Evolutionary conservation across 495 filamentous ascomycete species (phyloP), one percentile per base, ranked within the genome.

Genomic region (Aspergillus indologenus): DNA sequence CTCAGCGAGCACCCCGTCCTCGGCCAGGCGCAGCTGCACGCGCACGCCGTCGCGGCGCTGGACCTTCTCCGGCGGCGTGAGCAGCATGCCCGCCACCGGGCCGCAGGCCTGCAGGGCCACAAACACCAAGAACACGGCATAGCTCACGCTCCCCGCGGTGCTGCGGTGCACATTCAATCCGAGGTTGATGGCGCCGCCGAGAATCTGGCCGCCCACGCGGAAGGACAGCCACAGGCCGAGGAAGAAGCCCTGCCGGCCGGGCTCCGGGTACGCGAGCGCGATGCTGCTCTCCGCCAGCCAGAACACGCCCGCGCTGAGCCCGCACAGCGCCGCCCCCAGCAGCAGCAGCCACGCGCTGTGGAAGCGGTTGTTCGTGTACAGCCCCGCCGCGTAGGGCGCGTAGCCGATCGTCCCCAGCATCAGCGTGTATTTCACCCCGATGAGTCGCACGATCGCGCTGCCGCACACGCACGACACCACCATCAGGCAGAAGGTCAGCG

Each of bases 211-310:
- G 40, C 77, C 73, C 5, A 84, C 76, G 0, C 84, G 80, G 68
- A 81, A 88, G 20, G 75, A 81, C 18, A 88, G 70, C 85, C 86
- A 88, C 57, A 83, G 81, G 0, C 83, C 84, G 1, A 88, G 70
- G 42, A 81, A 82, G 21, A 77, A 76, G 0, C 84, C 85, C 61
- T 82, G 76, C 46, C 87, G 87, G 51, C 81, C 79, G 2, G 81
- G 79, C 59, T 89, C 86, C 0, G 85, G 84, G 61, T 89, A 89
- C 0, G 81, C 72, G 5, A 88, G 79, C 0, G 84, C 85, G 47
- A 89, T 86, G 0, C 85, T 85, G 3, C 79, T 81, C 63, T 88
- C 86, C 0, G 85, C 80, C 69, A 81, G 81, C 86, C 86, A 89
- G 68, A 88, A 89, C 1, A 88, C 73, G 5, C 85, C 85, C 0